A percentile compares a stretch with the other conserved stretches of the same genome.
These are phyloP conservation scores for Noccaea bulbosa DNA, from an alignment of 345 rosid genomes.

Conservation along the genomic window DNA sequence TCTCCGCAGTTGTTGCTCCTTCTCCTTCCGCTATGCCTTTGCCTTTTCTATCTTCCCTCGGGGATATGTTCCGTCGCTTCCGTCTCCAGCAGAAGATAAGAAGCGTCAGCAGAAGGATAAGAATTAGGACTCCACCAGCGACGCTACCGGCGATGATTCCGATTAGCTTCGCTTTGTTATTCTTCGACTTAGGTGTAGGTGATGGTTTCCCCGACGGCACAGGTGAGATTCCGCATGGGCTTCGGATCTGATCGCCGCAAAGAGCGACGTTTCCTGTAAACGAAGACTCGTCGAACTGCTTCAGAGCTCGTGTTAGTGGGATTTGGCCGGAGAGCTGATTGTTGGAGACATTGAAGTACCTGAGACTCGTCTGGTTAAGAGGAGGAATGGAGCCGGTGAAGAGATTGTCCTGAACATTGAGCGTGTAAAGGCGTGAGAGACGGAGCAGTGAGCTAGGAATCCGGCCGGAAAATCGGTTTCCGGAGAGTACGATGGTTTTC, in stretches of 20 bases:
- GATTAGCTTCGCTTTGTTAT: conserved; percentile 45
- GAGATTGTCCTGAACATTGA: conserved; percentile 63
- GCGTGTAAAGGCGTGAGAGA: conserved; percentile 64
- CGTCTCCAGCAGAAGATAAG: conserved; percentile 36
- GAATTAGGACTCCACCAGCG: conserved; percentile 53
- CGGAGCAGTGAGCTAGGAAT: conserved; percentile 65
- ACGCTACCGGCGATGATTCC: conserved; percentile 58
- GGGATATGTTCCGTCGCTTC: conserved; percentile 34
- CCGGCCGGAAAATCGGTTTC: conserved; percentile 65
- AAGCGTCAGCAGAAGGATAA: conserved; percentile 35
- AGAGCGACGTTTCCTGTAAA: conserved; percentile 62
- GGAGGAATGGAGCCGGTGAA: conserved; percentile 72
- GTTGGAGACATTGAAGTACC: conserved; percentile 80
- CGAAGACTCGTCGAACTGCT: conserved; percentile 70
- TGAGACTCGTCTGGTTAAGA: conserved; percentile 75
- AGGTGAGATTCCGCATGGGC: conserved; percentile 50
- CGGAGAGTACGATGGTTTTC: conserved; percentile 62
- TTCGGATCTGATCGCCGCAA: conserved; percentile 73
- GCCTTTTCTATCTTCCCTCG: conserved; percentile 44
- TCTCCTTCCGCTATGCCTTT: conserved; percentile 40
- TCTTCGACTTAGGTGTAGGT: conserved; percentile 22
- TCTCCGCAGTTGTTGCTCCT: conserved; percentile 29
- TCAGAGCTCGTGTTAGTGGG: conserved; percentile 66
- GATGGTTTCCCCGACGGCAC: conserved; percentile 33
- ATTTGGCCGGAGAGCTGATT: conserved; percentile 75